phyloP scores from a whole-genome alignment of 192 early-diverging fungal species.

The Backusella mclennaniae region DNA sequence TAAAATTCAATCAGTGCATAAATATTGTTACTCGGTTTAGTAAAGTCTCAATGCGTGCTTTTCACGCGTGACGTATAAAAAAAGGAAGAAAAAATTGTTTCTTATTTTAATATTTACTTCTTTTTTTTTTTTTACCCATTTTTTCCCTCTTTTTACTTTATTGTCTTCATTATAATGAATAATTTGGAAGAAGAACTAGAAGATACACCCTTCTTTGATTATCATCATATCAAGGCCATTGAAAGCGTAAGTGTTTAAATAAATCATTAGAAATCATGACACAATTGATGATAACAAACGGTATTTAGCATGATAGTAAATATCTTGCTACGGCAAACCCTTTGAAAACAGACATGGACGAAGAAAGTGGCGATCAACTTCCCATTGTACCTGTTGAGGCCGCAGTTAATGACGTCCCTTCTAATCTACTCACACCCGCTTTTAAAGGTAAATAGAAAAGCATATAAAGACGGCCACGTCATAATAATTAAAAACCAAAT shows the following conservation, averaged over 20 bases:
- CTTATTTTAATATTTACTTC: not conserved
- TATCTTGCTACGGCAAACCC: conserved; percentile 12
- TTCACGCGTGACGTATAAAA: not conserved
- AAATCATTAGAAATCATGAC: no score
- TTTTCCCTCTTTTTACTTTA: not conserved
- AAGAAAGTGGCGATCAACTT: not conserved
- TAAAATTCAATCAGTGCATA: not conserved
- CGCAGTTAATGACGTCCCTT: not conserved
- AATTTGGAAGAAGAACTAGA: not conserved
- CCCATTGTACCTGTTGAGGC: not conserved
- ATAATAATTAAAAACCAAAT: not conserved
- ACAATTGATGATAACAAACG: no score
- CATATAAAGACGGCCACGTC: no score
- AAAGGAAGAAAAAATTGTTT: not conserved
- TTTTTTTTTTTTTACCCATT: not conserved
- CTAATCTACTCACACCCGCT: not conserved
- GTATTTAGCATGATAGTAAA: conserved; percentile 18
- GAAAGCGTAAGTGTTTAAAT: conserved; percentile 22
- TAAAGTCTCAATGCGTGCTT: not conserved
- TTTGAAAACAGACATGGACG: not conserved
- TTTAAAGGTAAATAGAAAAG: conserved; percentile 6
- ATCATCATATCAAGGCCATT: conserved; percentile 32
- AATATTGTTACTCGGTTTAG: not conserved
- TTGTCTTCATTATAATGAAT: not conserved
- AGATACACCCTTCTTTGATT: conserved; percentile 32